A percentile compares a stretch with the other conserved stretches of the same genome.
These are phyloP conservation scores for Bryum argenteum DNA, from an alignment of 225 moss, liverwort and hornwort genomes.

Conservation along the genomic window DNA sequence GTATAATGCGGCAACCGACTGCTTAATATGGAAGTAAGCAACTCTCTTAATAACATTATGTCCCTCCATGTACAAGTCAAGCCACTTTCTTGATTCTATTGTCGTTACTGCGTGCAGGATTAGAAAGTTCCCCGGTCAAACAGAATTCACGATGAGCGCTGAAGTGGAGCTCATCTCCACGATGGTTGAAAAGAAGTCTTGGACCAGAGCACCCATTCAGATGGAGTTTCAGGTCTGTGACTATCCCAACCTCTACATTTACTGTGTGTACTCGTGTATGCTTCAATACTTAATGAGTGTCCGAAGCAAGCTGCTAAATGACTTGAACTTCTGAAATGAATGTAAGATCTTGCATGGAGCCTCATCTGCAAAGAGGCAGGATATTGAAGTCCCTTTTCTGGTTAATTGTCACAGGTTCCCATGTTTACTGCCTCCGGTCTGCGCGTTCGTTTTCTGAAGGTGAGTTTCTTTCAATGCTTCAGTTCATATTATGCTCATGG, in stretches of 20 bases:
- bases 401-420: constrained; percentile 58
- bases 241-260: background rate
- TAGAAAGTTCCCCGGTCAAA: constrained; percentile 95
- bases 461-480: constrained; percentile 5
- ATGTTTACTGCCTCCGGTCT: constrained; percentile 94
- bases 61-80: constrained; percentile 10
- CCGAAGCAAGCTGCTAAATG: too few species aligned
- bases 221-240: constrained; percentile 96
- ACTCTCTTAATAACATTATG: background rate
- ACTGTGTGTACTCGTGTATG: background rate
- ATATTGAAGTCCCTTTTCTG: constrained; percentile 5
- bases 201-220: constrained; percentile 97
- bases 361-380: background rate
- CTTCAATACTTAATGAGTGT: background rate
- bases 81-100: constrained; percentile 13
- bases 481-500: too few species aligned
- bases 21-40: constrained; percentile 94
- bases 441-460: constrained; percentile 86
- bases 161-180: constrained; percentile 98
- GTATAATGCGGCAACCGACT: constrained; percentile 90
- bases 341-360: too few species aligned
- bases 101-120: constrained; percentile 52
- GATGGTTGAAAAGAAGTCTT: constrained; percentile 97
- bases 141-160: constrained; percentile 97
- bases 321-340: too few species aligned